Conservation (phyloP, 495 filamentous ascomycete species). For the Lichina pygmaea region DNA sequence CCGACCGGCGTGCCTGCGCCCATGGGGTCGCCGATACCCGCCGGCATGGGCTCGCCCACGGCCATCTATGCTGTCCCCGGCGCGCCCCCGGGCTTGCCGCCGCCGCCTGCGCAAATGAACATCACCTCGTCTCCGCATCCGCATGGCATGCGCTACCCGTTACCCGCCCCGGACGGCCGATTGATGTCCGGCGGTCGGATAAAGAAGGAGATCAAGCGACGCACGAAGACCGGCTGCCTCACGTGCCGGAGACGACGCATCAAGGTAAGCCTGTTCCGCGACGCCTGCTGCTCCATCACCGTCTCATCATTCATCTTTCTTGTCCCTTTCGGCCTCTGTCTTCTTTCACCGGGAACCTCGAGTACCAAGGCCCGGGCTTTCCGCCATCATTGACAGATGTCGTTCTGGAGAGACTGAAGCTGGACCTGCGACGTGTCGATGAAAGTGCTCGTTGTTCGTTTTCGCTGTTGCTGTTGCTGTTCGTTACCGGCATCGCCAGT, state of each 20-base stretch:
- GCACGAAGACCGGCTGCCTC: slow-evolving; percentile 92
- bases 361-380: no score
- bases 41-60: slow-evolving; percentile 11
- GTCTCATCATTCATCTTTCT: no score
- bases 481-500: no score
- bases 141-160: slow-evolving; percentile 29
- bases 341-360: no score
- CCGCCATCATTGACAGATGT: no score
- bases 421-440: no score
- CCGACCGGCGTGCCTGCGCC: slow-evolving; percentile 13
- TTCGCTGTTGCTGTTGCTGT: no score
- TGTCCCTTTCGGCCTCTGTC: no score
- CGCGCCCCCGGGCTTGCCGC: slow-evolving; percentile 11
- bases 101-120: slow-evolving; percentile 13
- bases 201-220: slow-evolving; percentile 97
- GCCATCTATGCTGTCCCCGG: slow-evolving; percentile 15
- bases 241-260: slow-evolving; percentile 93
- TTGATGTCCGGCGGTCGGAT: slow-evolving; percentile 59
- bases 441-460: no score
- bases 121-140: slow-evolving; percentile 14
- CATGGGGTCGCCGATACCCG: slow-evolving; percentile 12
- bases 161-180: slow-evolving; percentile 31
- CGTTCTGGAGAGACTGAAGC: no score
- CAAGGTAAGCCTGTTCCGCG: slow-evolving; percentile 36
- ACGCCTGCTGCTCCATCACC: no score